phyloP scores from a whole-genome alignment of 2,329 filamentous ascomycete species.

The Pseudocercospora ulei region DNA sequence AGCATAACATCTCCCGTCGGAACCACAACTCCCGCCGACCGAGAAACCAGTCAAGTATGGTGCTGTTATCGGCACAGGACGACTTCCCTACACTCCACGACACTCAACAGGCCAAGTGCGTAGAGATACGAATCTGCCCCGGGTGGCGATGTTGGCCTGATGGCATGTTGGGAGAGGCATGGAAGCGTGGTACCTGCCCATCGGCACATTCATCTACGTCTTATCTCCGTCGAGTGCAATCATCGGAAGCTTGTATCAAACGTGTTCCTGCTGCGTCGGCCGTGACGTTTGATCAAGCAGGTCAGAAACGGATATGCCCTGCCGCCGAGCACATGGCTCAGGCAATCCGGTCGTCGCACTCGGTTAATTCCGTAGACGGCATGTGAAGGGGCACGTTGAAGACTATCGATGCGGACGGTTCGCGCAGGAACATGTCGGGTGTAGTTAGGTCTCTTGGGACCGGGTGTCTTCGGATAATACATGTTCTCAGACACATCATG shows the following conservation, averaged over 20 bases:
- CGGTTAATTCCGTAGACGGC: constrained; percentile 6
- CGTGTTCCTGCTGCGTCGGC: constrained; percentile 13
- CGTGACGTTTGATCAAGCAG: constrained; percentile 9
- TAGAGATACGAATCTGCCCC: too few species aligned
- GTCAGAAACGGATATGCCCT: constrained; percentile 7
- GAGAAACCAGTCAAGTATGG: too few species aligned
- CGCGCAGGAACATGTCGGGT: neutral
- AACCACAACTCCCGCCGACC: too few species aligned
- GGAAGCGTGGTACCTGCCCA: constrained; percentile 13
- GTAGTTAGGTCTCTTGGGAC: neutral
- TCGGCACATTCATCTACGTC: constrained; percentile 12
- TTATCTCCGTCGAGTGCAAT: constrained; percentile 9
- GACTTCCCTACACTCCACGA: too few species aligned
- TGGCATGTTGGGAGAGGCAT: too few species aligned
- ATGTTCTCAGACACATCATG: neutral
- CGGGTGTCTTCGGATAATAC: constrained; percentile 2
- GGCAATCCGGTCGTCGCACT: constrained; percentile 7
- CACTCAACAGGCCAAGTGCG: too few species aligned
- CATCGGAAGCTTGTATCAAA: constrained; percentile 3
- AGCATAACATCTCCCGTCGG: too few species aligned
- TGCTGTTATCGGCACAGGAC: too few species aligned
- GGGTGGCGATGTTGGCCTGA: too few species aligned
- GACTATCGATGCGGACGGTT: neutral
- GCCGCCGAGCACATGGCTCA: constrained; percentile 11
- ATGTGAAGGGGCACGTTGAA: too few species aligned